Percentiles rank a stretch among this genome's conserved stretches.
These are phyloP conservation scores for Phytophthora sansomeana DNA, from an alignment of 352 stramenopile genomes.

Conservation along the genomic window DNA sequence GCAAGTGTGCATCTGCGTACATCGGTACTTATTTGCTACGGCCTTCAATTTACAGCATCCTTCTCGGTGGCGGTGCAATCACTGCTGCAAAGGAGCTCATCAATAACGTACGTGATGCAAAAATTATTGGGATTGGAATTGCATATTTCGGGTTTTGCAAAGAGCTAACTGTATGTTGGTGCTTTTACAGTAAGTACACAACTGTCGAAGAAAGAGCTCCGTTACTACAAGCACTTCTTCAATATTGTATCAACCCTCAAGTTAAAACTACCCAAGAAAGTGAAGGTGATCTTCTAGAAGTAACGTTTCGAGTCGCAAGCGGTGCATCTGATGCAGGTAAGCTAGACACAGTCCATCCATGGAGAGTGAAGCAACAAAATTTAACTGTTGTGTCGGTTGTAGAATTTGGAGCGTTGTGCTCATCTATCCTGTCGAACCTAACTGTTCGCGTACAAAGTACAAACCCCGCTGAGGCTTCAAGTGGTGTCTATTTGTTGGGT, in stretches of 20 bases:
- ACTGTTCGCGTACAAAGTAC: constrained; percentile 42
- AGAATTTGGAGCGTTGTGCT: constrained; percentile 70
- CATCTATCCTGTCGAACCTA: constrained; percentile 47
- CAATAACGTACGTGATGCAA: constrained; percentile 52
- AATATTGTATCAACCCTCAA: constrained; percentile 29
- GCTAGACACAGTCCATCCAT: not conserved
- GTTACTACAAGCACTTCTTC: constrained; percentile 45
- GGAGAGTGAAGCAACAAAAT: not conserved
- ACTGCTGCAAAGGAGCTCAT: constrained; percentile 57
- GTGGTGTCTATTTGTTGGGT: constrained; percentile 54
- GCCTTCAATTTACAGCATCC: constrained; percentile 56
- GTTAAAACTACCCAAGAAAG: constrained; percentile 25
- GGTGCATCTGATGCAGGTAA: constrained; percentile 59
- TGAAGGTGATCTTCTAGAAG: constrained; percentile 69
- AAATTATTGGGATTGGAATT: not conserved
- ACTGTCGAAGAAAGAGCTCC: constrained; percentile 55
- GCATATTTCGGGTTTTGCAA: not conserved
- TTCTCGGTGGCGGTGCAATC: constrained; percentile 55
- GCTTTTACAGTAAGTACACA: constrained; percentile 67
- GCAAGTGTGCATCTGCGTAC: constrained; percentile 53
- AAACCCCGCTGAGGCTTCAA: constrained; percentile 35
- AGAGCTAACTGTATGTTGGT: constrained; percentile 7
- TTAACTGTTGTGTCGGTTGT: constrained; percentile 12
- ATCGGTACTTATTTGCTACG: constrained; percentile 53
- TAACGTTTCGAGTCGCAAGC: constrained; percentile 60